Evolutionary conservation across 1,284 basidiomycete genomes (phyloP).

Genomic region (Trichosporon ovoides): DNA sequence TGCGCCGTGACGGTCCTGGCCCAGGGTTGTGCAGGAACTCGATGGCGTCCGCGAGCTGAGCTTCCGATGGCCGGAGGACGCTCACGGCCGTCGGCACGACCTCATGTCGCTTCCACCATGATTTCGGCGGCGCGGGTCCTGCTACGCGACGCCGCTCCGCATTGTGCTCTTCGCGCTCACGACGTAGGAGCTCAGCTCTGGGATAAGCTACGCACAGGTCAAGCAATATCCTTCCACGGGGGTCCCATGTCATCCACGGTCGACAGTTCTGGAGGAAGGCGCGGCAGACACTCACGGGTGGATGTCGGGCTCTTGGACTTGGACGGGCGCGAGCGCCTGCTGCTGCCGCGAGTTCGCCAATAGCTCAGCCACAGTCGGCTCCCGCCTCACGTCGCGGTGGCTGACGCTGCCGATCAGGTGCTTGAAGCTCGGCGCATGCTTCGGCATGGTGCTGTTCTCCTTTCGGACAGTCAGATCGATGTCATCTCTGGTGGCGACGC

Average conservation of each 20-base stretch:
- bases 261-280: not conserved
- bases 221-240: no score
- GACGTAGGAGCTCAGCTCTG: slow-evolving; percentile 36
- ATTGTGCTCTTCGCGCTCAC: slow-evolving; percentile 26
- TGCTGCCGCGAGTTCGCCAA: slow-evolving; percentile 22
- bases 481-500: not conserved
- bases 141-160: slow-evolving; percentile 31
- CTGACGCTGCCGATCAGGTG: slow-evolving; percentile 26
- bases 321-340: slow-evolving; percentile 1
- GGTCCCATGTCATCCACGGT: not conserved
- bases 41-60: slow-evolving; percentile 1
- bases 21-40: not conserved
- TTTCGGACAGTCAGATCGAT: not conserved
- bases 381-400: slow-evolving; percentile 16
- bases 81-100: not conserved
- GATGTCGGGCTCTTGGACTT: slow-evolving; percentile 15
- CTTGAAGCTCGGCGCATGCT: slow-evolving; percentile 42
- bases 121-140: slow-evolving; percentile 39
- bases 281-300: slow-evolving; percentile 30
- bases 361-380: slow-evolving; percentile 31
- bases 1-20: not conserved
- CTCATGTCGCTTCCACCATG: slow-evolving; percentile 25
- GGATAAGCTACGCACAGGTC: no score
- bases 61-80: not conserved
- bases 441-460: slow-evolving; percentile 29